Evolutionary conservation across 306 rosid species (phyloP), one percentile per base, ranked within the genome.

Genomic region (Ormosia emarginata): DNA sequence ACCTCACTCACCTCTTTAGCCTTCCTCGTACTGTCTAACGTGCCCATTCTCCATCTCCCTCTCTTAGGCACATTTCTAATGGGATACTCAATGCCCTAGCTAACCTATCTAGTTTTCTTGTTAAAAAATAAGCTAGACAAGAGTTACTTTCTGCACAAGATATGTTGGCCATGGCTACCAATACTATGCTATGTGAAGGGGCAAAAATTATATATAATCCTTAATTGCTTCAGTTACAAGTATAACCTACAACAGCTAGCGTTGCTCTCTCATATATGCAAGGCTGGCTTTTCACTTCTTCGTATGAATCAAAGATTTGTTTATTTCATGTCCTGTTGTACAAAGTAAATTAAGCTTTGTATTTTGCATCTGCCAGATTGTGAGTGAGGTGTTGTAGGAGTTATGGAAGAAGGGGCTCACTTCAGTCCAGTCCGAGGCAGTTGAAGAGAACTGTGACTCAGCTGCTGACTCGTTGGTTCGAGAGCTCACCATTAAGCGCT

Each of bases 391-490:
- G 61, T 8, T 36, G 1, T 14, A 7, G 5, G 34, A 62, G 67
- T 55, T 74, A 52, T 47, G 73, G 52, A 47, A 56, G 81, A 86
- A 85, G 94, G 97, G 94, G 98, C 94, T 91, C 88, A 85, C 96
- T 86, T 92, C 92, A 85, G 98, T 94, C 97, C 98, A 94, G 94
- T 88, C 83, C 94, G 81, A 83, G 97, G 37, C 91, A 40, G 71
- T 71, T 7, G 12, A 24, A 34, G n/a, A 61, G 40, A 63, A 71
- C 83, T 89, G 90, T 40, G 46, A 86, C 76, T 63, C 88, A 81
- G 97, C 98, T 94, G 97, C 98, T 94, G 98, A 90, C 91, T 94
- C 97, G 94, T 92, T 91, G 97, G 85, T 82, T 90, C 92, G 71
- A 84, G 67, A 94, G 90, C 86, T 81, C 91, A 85, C 84, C 94